Percentiles rank a stretch among this genome's conserved stretches.
These are phyloP conservation scores for Madurella mycetomatis DNA, from an alignment of 2,329 filamentous ascomycete genomes.

Conservation along the genomic window DNA sequence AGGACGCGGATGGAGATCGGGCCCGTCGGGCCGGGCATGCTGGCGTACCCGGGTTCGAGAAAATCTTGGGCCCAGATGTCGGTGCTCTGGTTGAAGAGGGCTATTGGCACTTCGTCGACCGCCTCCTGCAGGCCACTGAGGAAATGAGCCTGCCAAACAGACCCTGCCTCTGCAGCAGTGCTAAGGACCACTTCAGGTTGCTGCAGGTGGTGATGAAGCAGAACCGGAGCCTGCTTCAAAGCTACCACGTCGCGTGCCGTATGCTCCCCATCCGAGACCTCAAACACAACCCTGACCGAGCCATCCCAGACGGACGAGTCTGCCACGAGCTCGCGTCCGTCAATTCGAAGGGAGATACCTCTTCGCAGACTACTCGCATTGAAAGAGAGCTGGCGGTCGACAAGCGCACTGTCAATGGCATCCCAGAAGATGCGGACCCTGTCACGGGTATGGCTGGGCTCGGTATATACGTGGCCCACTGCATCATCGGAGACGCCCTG, in stretches of 20 bases:
- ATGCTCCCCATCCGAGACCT: conserved; percentile 24
- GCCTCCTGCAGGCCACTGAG: not conserved
- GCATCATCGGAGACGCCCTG: not conserved
- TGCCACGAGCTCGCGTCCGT: conserved; percentile 31
- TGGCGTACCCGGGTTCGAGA: conserved; percentile 5
- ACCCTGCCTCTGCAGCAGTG: conserved; percentile 3
- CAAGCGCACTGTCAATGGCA: conserved; percentile 25
- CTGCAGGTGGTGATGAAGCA: conserved; percentile 37
- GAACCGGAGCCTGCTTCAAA: conserved; percentile 35
- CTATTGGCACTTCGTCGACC: not conserved
- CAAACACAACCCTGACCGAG: conserved; percentile 27
- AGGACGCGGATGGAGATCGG: conserved; percentile 5
- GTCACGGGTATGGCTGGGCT: not conserved
- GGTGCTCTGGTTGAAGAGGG: conserved; percentile 6
- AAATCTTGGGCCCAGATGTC: conserved; percentile 11
- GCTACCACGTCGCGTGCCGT: conserved; percentile 28
- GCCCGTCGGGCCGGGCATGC: conserved; percentile 7
- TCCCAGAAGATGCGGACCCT: conserved; percentile 6
- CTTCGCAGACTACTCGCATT: conserved; percentile 24
- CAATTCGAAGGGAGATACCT: conserved; percentile 35
- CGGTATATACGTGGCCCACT: not conserved
- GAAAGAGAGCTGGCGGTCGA: conserved; percentile 30
- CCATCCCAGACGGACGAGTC: conserved; percentile 29
- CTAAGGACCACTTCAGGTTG: conserved; percentile 14
- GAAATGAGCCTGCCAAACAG: conserved; percentile 3